Conservation (phyloP, 306 rosid genomes). For the Vigna radiata region DNA sequence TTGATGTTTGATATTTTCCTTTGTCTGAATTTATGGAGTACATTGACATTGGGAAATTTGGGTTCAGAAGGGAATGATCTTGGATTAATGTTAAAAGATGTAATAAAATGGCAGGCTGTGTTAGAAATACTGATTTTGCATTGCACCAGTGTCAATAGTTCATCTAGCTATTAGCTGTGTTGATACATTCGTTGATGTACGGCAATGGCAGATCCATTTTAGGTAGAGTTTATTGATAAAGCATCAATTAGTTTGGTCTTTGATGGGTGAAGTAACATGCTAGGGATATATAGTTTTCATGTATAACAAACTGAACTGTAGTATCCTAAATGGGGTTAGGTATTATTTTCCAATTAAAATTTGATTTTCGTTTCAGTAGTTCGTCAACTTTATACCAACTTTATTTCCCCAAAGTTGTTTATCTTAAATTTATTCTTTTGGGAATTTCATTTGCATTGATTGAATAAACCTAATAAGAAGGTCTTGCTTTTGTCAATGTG, state of each 20-base stretch:
- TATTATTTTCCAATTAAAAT: neutral
- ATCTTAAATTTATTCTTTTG: neutral
- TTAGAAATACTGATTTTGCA: neutral
- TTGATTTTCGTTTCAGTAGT: neutral
- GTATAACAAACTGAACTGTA: neutral
- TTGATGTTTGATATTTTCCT: too few species aligned
- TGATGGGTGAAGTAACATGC: neutral
- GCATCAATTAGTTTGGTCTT: too few species aligned
- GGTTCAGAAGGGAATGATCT: constrained; percentile 4
- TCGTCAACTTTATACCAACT: neutral
- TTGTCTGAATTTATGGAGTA: neutral
- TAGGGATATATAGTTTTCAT: neutral
- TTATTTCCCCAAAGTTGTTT: neutral
- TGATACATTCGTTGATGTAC: neutral
- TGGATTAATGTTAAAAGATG: neutral
- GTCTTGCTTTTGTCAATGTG: neutral
- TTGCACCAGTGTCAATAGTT: neutral
- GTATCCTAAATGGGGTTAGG: neutral
- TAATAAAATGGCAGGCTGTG: neutral
- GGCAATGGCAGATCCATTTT: neutral
- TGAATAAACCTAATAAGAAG: neutral
- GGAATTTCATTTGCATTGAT: constrained; percentile 1
- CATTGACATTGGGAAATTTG: neutral
- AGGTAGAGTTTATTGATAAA: neutral
- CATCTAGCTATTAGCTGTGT: neutral